A percentile compares a stretch with the other conserved stretches of the same genome.
Evolutionary conservation across 1,284 basidiomycete genomes (phyloP).

Genomic region (Kwoniella shivajii): DNA sequence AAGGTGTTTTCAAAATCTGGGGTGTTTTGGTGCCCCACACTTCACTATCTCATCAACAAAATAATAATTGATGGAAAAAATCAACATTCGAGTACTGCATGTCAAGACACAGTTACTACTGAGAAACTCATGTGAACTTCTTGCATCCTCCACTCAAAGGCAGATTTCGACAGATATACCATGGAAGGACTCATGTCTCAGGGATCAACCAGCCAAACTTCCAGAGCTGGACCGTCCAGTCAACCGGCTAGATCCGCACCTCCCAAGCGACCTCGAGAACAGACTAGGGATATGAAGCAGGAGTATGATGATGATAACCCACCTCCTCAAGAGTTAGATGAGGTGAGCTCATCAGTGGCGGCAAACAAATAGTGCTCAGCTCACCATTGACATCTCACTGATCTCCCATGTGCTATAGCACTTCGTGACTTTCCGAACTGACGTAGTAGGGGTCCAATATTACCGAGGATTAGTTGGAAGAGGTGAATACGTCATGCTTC

Average conservation of each 20-base stretch:
- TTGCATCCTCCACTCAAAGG: too few species aligned
- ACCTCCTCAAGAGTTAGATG: constrained; percentile 28
- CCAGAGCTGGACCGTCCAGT: not conserved
- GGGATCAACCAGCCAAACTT: not conserved
- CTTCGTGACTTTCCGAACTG: constrained; percentile 63
- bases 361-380: not conserved
- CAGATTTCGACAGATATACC: too few species aligned
- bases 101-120: not conserved
- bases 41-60: constrained; percentile 10
- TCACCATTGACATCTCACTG: not conserved
- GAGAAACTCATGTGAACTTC: too few species aligned
- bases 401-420: constrained; percentile 56
- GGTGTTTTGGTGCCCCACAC: not conserved
- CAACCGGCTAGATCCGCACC: not conserved
- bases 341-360: constrained; percentile 20
- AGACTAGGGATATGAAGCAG: not conserved
- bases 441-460: constrained; percentile 78
- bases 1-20: too few species aligned
- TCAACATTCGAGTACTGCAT: too few species aligned
- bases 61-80: too few species aligned
- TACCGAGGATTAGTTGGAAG: constrained; percentile 76
- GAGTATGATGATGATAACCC: constrained; percentile 21
- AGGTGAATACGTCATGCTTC: constrained; percentile 74
- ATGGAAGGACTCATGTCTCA: not conserved
- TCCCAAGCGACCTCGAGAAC: constrained; percentile 6